Evolutionary conservation across 208 protist genomes (phyloP), one percentile per base, ranked within the genome.

Genomic region (Trypanosoma avium): DNA sequence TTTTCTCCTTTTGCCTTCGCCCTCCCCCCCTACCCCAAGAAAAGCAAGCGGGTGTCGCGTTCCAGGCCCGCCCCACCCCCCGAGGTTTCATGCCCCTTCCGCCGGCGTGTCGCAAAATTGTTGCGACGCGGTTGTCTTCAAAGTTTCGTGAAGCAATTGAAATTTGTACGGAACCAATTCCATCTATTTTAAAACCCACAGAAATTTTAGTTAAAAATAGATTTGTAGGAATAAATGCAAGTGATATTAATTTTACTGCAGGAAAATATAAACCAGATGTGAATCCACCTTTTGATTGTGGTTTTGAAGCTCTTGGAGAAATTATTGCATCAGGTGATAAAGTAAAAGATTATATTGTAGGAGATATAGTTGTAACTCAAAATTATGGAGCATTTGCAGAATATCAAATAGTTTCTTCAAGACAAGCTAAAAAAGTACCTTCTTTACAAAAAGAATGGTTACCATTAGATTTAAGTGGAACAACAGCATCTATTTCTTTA

Each of bases 211-310:
- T 96, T 22, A 79, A 75, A 26, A 93, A 93, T 67, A 59, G 49
- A 5, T 96, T 78, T 67, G 72, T 90, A 13, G 90, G 90, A 53
- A 90, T 96, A 64, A 96, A 96, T 59, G 90, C 90, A 5, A 96
- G 90, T 48, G 90, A 96, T 57, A 76, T 96, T 68, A 96, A 96
- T 74, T 96, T 90, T 63, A 87, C 86, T 1, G 82, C 86, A 2
- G 90, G 90, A 38, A 75, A 76, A 17, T 96, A 96, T 71, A 74
- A 82, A 63, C 86, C 86, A 1, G 78, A 81, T 30, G 86, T 88
- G 15, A 45, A 58, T 32, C 78, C 79, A n/a, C 90, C 90, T 13
- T 96, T 96, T 53, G 83, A 84, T 19, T 93, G 86, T 55, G 90
- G 90, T 30, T 93, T 96, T 56, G 90, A 96, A 71, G 84, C 90